Conservation (phyloP, 2,329 filamentous ascomycete genomes). For the Paraphoma sp. region DNA sequence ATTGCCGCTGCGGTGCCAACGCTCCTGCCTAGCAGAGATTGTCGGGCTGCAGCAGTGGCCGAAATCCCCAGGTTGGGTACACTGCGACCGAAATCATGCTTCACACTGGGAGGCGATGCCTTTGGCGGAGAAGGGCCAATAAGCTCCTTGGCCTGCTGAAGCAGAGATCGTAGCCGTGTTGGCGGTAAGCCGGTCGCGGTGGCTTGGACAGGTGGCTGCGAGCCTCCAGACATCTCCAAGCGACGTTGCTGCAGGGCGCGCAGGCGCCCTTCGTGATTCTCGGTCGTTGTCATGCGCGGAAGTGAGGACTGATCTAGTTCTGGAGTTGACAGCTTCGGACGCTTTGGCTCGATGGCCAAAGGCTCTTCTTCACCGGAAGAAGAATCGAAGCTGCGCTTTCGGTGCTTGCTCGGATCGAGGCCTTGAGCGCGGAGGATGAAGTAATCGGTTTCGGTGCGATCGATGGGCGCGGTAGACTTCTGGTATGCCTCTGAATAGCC, state of each 20-base stretch:
- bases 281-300: conserved; percentile 15
- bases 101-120: conserved; percentile 11
- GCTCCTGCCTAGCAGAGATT: conserved; percentile 21
- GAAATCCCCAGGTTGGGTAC: conserved; percentile 28
- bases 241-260: conserved; percentile 26
- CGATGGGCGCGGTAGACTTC: conserved; percentile 36
- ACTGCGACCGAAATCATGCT: conserved; percentile 36
- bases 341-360: conserved; percentile 25
- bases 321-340: conserved; percentile 23
- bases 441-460: conserved; percentile 58
- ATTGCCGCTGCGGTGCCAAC: conserved; percentile 12
- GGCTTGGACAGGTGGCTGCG: conserved; percentile 12
- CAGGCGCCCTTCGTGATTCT: conserved; percentile 31
- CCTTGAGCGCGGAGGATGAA: conserved; percentile 59
- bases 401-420: conserved; percentile 46
- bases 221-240: conserved; percentile 14
- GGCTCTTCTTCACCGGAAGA: conserved; percentile 22
- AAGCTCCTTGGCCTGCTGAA: conserved; percentile 19
- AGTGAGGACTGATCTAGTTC: conserved; percentile 2
- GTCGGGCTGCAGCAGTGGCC: conserved; percentile 12
- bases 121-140: conserved; percentile 12
- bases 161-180: conserved; percentile 6
- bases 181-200: conserved; percentile 12
- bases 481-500: conserved; percentile 35
- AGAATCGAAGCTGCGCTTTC: conserved; percentile 40